Evolutionary conservation across 371 early-diverging fungal genomes (phyloP), one percentile per base, ranked within the genome.

Genomic region (Gilbertella persicaria): DNA sequence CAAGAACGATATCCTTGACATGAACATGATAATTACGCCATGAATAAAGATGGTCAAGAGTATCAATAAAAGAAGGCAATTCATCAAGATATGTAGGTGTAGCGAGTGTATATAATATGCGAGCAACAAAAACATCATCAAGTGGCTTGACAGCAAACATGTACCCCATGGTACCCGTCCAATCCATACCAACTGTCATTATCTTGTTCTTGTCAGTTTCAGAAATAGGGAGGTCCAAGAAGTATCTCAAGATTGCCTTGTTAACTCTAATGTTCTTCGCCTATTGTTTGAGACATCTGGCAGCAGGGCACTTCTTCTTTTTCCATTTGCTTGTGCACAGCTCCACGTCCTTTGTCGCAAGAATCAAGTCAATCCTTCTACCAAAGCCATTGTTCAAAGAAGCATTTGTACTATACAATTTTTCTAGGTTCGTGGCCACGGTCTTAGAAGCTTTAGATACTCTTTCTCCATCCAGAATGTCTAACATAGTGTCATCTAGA

Each of bases 251-350:
- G 19, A 53, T 60, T 29, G 54, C 54, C 28, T 60, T 53, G 50
- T 53, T 60, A 1, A 50, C 39, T 60, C 54, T 29, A 12, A 53
- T 53, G 35, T 50, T 60, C 20, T 54, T 60, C 23, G 42, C 43
- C 25, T 60, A 50, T 44, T 60, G 60, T 50, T 50, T 35, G 24
- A 60, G 50, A 20, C 50, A 60, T 50, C 50, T 43, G 17, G 49
- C 50, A 24, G 45, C 20, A 38, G 40, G 38, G 30, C 39, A 29
- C 35, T 60, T 45, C 26, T 53, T 45, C 23, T 21, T 48, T 50
- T 60, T 60, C 54, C 49, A 60, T 21, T 60, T 50, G 50, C 50
- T 60, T 17, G 54, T 47, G 26, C 50, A 50, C 30, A 60, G 13
- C 40, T 60, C 54, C 4, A 53, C 12, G 33, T 25, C 50, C 26